Evolutionary conservation across 2,329 filamentous ascomycete genomes (phyloP).

Genomic region (Ascochyta clinopodiicola): DNA sequence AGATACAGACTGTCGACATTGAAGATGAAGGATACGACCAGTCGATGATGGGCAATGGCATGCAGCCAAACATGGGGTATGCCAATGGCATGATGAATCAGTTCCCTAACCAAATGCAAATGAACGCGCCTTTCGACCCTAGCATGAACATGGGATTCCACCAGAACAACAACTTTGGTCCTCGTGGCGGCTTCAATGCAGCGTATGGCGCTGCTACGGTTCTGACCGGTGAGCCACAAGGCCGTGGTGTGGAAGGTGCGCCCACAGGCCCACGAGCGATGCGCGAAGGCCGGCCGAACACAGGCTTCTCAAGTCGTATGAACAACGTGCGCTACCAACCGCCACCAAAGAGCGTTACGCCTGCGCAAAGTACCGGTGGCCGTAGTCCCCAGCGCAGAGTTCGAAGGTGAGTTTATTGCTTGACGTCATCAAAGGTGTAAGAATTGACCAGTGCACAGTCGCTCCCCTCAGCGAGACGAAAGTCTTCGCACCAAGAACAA

Average conservation of each 20-base stretch:
- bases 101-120: constrained; percentile 63
- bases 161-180: constrained; percentile 48
- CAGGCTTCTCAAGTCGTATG: constrained; percentile 70
- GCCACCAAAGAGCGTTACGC: constrained; percentile 28
- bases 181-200: constrained; percentile 55
- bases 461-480: constrained; percentile 45
- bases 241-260: constrained; percentile 71
- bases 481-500: constrained; percentile 43
- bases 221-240: constrained; percentile 48
- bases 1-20: constrained; percentile 45
- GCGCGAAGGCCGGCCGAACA: constrained; percentile 86
- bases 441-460: constrained; percentile 26
- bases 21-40: constrained; percentile 34
- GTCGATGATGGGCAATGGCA: constrained; percentile 38
- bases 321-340: constrained; percentile 38
- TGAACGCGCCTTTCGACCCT: constrained; percentile 49
- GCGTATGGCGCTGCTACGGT: constrained; percentile 48
- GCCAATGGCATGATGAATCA: constrained; percentile 43
- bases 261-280: constrained; percentile 95
- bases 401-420: constrained; percentile 37
- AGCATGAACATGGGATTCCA: constrained; percentile 49
- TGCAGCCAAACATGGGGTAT: constrained; percentile 34
- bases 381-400: constrained; percentile 36
- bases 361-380: constrained; percentile 26
- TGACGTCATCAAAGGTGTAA: neutral